Base-by-base conservation (phyloP, 1,139 yeast genomes). In the Sugiyamaella pinicola region DNA sequence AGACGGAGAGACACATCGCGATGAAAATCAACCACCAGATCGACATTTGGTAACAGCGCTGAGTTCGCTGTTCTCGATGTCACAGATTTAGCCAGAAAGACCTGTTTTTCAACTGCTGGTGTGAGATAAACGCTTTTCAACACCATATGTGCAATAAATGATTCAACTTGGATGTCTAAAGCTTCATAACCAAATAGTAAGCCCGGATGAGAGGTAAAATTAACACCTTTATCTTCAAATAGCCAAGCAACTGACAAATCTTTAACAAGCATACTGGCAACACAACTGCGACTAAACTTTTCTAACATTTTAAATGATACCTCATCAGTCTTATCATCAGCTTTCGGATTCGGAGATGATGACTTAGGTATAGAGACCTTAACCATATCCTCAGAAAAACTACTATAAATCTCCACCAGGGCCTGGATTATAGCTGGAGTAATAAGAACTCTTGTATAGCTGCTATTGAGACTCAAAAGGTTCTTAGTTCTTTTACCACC, bases 211-310 rank as follows among this genome's bases (percentile, higher is more conserved):
- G 37, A 5, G 47, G 51, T 42, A 38, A 52, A 21, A 33, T 38
- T 9, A 13, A 44, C 22, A 29, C 73, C 72, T 0, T 64, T 64
- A n/a, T 68, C 67, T 18, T 75, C 76, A 64, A 85, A 85, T 5
- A 88, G 66, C 90, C 95, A 87, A 0, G 95, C 96, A 33, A 85
- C 56, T 61, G 95, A 85, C 57, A 86, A 77, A 60, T 85, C 82
- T 59, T 83, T 80, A 0, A 90, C 79, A 9, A 83, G 67, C 45
- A 87, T 75, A 53, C 82, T 85, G 39, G 86, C 73, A 0, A 87
- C 54, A 21, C 55, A n/a, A 9, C 18, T 18, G 12, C 49, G 49
- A 38, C 43, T 29, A 24, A 46, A 46, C 13, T 19, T 37, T 17
- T 46, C 43, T 5, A 38, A 18, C 13, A 38, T 12, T 38, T 38